Percentiles rank a stretch among this genome's conserved stretches.
Evolutionary conservation across 2,329 filamentous ascomycete genomes (phyloP).

Genomic region (Beauveria bassiana): DNA sequence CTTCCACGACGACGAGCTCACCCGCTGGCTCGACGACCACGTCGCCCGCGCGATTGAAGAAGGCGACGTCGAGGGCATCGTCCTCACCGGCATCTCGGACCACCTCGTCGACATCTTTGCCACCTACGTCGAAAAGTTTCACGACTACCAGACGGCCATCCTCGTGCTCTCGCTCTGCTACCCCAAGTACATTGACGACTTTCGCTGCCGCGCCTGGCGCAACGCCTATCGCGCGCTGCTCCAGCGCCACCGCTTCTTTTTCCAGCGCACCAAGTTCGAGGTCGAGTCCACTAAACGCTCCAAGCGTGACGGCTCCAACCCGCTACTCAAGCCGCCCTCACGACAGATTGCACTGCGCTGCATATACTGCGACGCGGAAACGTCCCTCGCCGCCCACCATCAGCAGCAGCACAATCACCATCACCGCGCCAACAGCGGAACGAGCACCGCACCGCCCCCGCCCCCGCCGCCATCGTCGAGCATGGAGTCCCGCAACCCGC

Average conservation of each 20-base stretch:
- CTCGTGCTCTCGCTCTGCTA: constrained; percentile 66
- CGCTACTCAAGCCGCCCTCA: constrained; percentile 56
- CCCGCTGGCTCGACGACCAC: constrained; percentile 60
- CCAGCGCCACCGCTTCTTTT: constrained; percentile 65
- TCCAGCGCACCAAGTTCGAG: constrained; percentile 69
- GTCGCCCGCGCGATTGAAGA: constrained; percentile 52
- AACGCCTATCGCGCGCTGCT: constrained; percentile 63
- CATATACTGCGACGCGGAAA: constrained; percentile 63
- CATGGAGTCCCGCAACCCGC: constrained; percentile 41
- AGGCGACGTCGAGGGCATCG: constrained; percentile 69
- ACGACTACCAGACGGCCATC: constrained; percentile 72
- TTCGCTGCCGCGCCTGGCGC: constrained; percentile 68
- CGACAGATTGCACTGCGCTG: constrained; percentile 69
- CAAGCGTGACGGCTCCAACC: constrained; percentile 49
- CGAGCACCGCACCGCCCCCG: constrained; percentile 7
- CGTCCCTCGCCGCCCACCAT: constrained; percentile 37
- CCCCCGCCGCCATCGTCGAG: constrained; percentile 18
- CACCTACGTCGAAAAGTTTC: constrained; percentile 65
- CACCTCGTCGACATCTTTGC: constrained; percentile 67
- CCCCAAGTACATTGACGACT: constrained; percentile 69
- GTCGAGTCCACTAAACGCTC: constrained; percentile 67
- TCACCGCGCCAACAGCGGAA: constrained; percentile 7
- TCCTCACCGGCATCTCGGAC: constrained; percentile 70
- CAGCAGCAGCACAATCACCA: constrained; percentile 21
- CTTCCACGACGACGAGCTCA: constrained; percentile 54